Conservation (phyloP, 768 basidiomycete species). For the Bullera alba region DNA sequence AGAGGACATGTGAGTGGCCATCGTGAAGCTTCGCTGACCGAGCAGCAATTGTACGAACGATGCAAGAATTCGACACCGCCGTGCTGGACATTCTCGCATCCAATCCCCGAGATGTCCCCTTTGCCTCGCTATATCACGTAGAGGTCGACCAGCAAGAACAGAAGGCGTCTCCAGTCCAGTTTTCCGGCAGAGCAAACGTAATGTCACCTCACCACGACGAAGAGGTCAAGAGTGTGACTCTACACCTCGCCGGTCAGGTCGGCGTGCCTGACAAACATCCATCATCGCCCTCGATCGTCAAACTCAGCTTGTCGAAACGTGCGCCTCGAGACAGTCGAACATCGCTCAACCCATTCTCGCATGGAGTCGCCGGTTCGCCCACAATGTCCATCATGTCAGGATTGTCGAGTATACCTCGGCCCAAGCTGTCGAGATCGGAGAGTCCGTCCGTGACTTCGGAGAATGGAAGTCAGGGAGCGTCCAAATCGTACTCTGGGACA, state of each 20-base stretch:
- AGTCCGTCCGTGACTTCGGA: background rate
- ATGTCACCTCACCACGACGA: background rate
- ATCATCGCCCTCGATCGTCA: slow-evolving; percentile 12
- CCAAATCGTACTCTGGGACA: no score
- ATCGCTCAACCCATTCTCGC: slow-evolving; percentile 3
- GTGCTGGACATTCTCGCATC: slow-evolving; percentile 32
- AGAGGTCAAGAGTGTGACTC: slow-evolving; percentile 7
- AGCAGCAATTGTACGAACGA: slow-evolving; percentile 32
- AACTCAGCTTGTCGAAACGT: slow-evolving; percentile 1
- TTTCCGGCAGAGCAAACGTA: no score
- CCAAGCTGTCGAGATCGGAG: background rate
- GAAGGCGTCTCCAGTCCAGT: background rate
- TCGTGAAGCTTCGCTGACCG: background rate
- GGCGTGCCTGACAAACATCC: slow-evolving; percentile 35
- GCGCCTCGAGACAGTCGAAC: background rate
- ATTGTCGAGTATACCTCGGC: slow-evolving; percentile 6
- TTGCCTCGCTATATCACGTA: slow-evolving; percentile 40
- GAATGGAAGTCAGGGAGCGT: background rate
- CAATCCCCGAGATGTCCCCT: slow-evolving; percentile 36
- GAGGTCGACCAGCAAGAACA: slow-evolving; percentile 5
- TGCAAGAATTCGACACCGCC: slow-evolving; percentile 35
- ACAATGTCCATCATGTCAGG: slow-evolving; percentile 30
- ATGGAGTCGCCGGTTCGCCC: slow-evolving; percentile 18
- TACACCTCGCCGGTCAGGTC: slow-evolving; percentile 29
- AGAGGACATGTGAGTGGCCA: slow-evolving; percentile 26